These are phyloP conservation scores for Cucurbita pepo DNA, from an alignment of 306 rosid genomes.

Conservation along the genomic window DNA sequence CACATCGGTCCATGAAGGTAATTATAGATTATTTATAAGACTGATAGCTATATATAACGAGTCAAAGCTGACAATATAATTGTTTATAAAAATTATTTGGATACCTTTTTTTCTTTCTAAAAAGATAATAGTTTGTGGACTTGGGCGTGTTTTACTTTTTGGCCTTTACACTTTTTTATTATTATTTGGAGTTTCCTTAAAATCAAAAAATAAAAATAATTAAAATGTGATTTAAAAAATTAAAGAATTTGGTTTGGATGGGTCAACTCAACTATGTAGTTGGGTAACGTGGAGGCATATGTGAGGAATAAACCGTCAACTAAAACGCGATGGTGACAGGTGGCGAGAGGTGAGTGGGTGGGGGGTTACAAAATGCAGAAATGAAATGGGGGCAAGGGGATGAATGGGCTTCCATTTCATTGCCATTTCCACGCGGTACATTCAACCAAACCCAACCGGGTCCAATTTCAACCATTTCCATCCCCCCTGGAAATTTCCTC, in stretches of 20 bases:
- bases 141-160: neutral
- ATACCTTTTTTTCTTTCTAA: no score
- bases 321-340: neutral
- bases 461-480: neutral
- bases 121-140: neutral
- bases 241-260: neutral
- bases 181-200: neutral
- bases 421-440: neutral
- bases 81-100: no score
- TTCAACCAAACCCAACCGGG: neutral
- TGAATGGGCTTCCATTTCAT: neutral
- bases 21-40: no score
- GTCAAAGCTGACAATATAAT: no score
- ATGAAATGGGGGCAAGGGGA: neutral
- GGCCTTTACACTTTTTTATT: no score
- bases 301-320: neutral
- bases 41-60: no score
- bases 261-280: neutral
- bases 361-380: neutral
- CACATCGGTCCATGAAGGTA: no score
- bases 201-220: neutral
- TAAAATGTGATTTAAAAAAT: neutral
- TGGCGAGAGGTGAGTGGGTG: neutral
- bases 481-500: neutral
- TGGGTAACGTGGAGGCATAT: neutral